phyloP scores from a whole-genome alignment of 2,329 filamentous ascomycete species.

The Pseudogymnoascus sp. region DNA sequence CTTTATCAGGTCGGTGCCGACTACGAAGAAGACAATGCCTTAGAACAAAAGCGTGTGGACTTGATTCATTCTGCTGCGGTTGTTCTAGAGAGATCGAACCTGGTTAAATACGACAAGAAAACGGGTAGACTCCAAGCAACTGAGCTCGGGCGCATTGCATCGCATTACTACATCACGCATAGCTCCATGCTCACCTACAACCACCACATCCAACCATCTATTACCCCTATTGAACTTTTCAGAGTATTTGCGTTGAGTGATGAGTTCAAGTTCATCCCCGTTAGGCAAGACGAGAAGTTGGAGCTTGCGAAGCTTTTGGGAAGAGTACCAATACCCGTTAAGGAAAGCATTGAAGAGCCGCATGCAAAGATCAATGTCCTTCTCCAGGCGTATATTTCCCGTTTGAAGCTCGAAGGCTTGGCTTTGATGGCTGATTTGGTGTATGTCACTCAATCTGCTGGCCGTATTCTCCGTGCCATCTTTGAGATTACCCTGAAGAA shows the following conservation, averaged over 20 bases:
- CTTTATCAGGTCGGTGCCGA: conserved; percentile 94
- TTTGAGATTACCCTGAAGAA: conserved; percentile 98
- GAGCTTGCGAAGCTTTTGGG: conserved; percentile 87
- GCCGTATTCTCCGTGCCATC: conserved; percentile 87
- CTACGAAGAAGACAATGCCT: conserved; percentile 82
- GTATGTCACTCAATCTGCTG: conserved; percentile 95
- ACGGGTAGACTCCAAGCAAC: conserved; percentile 82
- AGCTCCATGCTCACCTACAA: conserved; percentile 97
- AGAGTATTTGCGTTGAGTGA: conserved; percentile 91
- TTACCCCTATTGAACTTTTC: conserved; percentile 92
- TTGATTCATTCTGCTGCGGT: conserved; percentile 88
- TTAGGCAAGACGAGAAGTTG: conserved; percentile 94
- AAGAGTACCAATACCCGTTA: conserved; percentile 89
- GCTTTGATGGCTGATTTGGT: conserved; percentile 98
- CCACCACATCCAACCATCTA: conserved; percentile 85
- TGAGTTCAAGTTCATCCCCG: conserved; percentile 98
- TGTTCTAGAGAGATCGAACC: conserved; percentile 76
- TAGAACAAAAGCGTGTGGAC: conserved; percentile 97
- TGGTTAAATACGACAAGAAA: conserved; percentile 94
- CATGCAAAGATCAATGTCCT: conserved; percentile 98
- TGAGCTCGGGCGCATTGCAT: conserved; percentile 89
- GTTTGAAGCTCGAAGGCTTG: conserved; percentile 86
- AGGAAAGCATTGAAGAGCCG: conserved; percentile 93
- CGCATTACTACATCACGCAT: conserved; percentile 97
- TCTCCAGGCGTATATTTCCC: conserved; percentile 91